These are phyloP conservation scores for Trichomonas vaginalis DNA, from an alignment of 208 protist species.

Conservation along the genomic window DNA sequence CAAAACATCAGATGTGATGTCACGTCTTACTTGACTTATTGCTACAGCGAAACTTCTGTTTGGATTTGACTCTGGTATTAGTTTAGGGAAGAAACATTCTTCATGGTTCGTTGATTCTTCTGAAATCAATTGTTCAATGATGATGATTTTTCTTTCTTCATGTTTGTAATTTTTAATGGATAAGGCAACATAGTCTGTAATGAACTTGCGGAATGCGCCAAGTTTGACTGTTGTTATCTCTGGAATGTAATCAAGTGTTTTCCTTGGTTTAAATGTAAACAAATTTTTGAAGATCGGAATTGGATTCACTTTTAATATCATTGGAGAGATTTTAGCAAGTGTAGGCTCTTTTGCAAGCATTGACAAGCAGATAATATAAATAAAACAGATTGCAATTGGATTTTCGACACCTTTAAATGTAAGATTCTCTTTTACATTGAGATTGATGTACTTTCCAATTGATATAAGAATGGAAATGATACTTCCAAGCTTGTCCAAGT, in stretches of 20 bases:
- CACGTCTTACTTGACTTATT: background rate
- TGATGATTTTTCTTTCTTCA: background rate
- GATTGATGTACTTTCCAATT: background rate
- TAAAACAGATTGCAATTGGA: background rate
- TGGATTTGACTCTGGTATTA: background rate
- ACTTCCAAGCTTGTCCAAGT: background rate
- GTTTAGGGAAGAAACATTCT: background rate
- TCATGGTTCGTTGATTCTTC: background rate
- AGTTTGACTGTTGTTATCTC: background rate
- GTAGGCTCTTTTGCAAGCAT: background rate
- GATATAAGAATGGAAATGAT: background rate
- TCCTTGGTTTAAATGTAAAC: background rate
- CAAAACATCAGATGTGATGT: background rate
- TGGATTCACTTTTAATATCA: background rate
- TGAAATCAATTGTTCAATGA: background rate
- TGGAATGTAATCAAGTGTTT: background rate
- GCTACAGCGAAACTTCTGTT: background rate
- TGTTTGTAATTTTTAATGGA: background rate
- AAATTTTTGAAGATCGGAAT: background rate
- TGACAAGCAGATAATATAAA: background rate
- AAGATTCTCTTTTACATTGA: background rate
- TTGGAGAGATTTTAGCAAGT: background rate
- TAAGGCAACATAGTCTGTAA: background rate
- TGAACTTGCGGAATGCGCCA: background rate
- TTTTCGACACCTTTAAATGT: background rate